These are phyloP conservation scores for Bryum argenteum DNA, from an alignment of 225 moss, liverwort and hornwort genomes.

Conservation along the genomic window DNA sequence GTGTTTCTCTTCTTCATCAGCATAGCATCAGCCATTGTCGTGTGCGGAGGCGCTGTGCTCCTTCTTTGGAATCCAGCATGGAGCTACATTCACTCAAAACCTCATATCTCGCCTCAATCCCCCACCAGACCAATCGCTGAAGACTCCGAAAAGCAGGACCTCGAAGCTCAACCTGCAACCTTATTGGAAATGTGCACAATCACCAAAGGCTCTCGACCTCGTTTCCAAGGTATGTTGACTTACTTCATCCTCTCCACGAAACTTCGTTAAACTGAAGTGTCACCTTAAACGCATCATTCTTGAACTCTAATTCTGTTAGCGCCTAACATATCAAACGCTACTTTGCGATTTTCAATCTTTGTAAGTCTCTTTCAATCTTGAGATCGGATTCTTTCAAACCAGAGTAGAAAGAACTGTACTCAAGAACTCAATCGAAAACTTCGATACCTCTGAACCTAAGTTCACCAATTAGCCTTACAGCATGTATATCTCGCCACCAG, in stretches of 20 bases:
- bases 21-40: conserved; percentile 38
- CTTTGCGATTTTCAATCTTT: background rate
- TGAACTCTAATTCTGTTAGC: background rate
- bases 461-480: background rate
- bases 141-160: conserved; percentile 19
- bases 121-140: conserved; percentile 4
- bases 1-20: conserved; percentile 54
- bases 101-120: conserved; percentile 21
- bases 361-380: background rate
- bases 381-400: background rate
- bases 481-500: background rate
- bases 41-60: conserved; percentile 54
- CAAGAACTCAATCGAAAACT: background rate
- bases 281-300: background rate
- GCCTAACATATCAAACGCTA: background rate
- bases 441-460: too few species aligned
- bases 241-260: background rate
- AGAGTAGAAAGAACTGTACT: background rate
- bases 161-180: conserved; percentile 50
- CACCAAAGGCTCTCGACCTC: conserved; percentile 52
- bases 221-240: conserved; percentile 50
- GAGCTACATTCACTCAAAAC: conserved; percentile 25
- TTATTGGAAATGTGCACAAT: conserved; percentile 49
- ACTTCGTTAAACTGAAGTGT: background rate
- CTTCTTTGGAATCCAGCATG: conserved; percentile 42